A percentile compares a stretch with the other conserved stretches of the same genome.
phyloP scores from a whole-genome alignment of 495 filamentous ascomycete species.

The Glonium stellatum region DNA sequence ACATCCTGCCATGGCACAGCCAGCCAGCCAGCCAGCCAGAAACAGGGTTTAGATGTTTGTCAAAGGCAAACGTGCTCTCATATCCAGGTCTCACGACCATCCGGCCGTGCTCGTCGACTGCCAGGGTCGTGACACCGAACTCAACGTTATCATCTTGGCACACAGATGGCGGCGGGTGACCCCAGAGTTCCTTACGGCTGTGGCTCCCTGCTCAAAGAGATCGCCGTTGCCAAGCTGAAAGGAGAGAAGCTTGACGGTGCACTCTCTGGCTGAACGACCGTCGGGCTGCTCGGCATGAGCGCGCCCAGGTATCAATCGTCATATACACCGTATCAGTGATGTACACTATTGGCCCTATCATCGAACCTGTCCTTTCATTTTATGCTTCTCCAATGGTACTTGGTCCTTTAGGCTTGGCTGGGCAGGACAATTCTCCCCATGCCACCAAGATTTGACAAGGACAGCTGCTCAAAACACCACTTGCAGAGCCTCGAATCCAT shows the following conservation, averaged over 20 bases:
- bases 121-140: not conserved
- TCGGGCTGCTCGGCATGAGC: not conserved
- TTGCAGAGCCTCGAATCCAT: not conserved
- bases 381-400: not conserved
- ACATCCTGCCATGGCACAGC: not conserved
- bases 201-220: conserved; percentile 9
- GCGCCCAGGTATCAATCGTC: not conserved
- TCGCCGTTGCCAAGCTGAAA: conserved; percentile 20
- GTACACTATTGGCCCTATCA: not conserved
- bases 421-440: not conserved
- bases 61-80: not conserved
- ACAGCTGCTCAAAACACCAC: not conserved
- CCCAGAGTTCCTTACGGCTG: conserved; percentile 3
- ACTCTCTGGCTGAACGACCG: not conserved
- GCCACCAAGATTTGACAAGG: not conserved
- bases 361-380: conserved; percentile 1
- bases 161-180: conserved; percentile 2
- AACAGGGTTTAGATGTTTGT: not conserved
- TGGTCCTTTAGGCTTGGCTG: not conserved
- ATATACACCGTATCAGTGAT: not conserved
- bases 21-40: not conserved
- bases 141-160: conserved; percentile 6
- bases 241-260: not conserved
- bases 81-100: not conserved
- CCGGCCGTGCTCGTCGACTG: conserved; percentile 1